These are phyloP conservation scores for Ophiobolus disseminans DNA, from an alignment of 2,329 filamentous ascomycete species.

Conservation along the genomic window DNA sequence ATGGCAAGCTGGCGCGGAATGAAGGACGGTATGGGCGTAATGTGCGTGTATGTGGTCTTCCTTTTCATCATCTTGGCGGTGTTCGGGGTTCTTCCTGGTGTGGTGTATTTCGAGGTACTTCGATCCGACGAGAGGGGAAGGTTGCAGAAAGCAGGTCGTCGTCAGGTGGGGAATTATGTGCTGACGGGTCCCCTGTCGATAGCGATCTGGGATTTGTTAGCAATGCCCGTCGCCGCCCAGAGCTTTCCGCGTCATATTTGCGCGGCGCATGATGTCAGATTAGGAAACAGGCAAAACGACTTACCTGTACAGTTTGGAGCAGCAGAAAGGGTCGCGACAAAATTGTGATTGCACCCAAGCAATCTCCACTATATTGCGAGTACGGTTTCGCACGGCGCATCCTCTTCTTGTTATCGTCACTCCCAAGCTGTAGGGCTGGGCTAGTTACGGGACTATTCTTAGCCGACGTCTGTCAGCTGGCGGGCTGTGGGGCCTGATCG, in stretches of 20 bases:
- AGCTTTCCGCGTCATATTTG: constrained; percentile 35
- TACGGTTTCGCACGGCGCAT: background rate
- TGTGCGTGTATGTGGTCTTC: constrained; percentile 70
- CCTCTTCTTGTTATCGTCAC: background rate
- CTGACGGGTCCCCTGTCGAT: constrained; percentile 6
- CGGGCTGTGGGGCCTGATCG: constrained; percentile 10
- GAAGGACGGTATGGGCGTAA: constrained; percentile 73
- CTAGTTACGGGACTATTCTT: constrained; percentile 22
- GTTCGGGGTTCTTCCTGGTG: background rate
- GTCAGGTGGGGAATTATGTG: constrained; percentile 2
- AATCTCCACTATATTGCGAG: background rate
- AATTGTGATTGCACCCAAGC: background rate
- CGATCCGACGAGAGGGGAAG: background rate
- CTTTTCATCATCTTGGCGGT: constrained; percentile 54
- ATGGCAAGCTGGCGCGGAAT: constrained; percentile 75
- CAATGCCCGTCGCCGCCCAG: constrained; percentile 3
- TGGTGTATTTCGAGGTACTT: background rate
- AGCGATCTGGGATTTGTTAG: constrained; percentile 17
- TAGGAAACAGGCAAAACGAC: constrained; percentile 5
- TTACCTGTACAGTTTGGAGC: background rate
- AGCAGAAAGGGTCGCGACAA: background rate
- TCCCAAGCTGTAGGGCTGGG: constrained; percentile 7
- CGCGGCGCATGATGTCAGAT: constrained; percentile 32
- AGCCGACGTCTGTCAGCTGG: constrained; percentile 17
- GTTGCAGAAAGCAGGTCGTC: constrained; percentile 2